Base-by-base conservation (phyloP, 768 basidiomycete species). In the Sporobolomyces roseus region DNA sequence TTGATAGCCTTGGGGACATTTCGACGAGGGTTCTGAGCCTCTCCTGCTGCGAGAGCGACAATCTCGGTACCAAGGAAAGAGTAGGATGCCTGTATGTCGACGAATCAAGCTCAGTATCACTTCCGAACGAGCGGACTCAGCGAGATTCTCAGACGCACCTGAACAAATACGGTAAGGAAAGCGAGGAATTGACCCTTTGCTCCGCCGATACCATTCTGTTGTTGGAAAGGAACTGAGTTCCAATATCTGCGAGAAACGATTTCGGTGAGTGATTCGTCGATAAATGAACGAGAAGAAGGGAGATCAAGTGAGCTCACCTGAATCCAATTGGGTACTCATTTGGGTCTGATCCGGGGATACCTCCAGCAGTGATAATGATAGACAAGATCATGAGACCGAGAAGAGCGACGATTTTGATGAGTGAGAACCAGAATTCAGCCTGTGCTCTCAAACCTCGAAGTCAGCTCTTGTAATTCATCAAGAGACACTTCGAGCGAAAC, bases 1-100 rank as follows among this genome's bases (percentile, higher is more conserved):
- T 81, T 83, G 75, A 90, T 88, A 0, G 88, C 87, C 72, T 82
- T 82, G 9, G 87, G 87, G 27, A 88, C 79, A 76, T 79, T 80
- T 68, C 63, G 79, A 73, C 76, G 80, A 61, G 79, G 83, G 77
- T 80, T 83, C 75, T 78, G 79, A 69, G 78, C 79, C 64, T 82
- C 80, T 14, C 64, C 81, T 61, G 81, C 81, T n/a, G 80, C 79
- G 70, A 78, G 77, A 12, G 80, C 81, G 61, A 82, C 78, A 68
- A 82, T 79, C 71, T 83, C 79, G 45, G 77, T 81, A 78, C 85
- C 86, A 65, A 84, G 84, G 67, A 84, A 85, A 3, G 85, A 85
- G 77, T 84, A 86, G 2, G 69, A 55, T 2, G 73, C 73, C 36
- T 64, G 35, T 25, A 9, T 9, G 19, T 4, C 3, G 36, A 7